Evolutionary conservation across 2,329 filamentous ascomycete genomes (phyloP).

Genomic region (Myriosclerotinia curreyana): DNA sequence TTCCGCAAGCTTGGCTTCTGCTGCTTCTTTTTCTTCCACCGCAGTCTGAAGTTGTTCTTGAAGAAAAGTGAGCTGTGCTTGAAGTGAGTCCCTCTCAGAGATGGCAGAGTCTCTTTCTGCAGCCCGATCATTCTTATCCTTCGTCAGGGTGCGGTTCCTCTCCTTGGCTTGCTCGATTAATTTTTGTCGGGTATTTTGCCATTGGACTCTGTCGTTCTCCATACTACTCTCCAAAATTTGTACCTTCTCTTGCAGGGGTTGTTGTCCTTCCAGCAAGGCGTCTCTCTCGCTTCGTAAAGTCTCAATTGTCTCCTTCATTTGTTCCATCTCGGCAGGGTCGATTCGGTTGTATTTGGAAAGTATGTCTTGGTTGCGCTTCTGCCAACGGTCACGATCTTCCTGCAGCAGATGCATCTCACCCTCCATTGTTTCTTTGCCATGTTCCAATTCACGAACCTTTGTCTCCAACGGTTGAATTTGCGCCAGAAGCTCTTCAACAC

Average conservation of each 20-base stretch:
- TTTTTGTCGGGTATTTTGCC: constrained; percentile 52
- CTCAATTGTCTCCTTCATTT: constrained; percentile 74
- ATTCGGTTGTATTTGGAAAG: constrained; percentile 94
- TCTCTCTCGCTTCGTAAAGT: constrained; percentile 64
- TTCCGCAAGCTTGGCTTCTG: constrained; percentile 40
- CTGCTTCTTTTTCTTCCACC: constrained; percentile 39
- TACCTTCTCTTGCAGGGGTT: constrained; percentile 53
- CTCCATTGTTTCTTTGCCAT: constrained; percentile 61
- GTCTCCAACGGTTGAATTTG: constrained; percentile 80
- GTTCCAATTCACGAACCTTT: constrained; percentile 78
- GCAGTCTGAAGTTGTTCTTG: constrained; percentile 50
- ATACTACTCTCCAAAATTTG: constrained; percentile 52
- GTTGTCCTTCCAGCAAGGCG: constrained; percentile 40
- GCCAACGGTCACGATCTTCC: constrained; percentile 90
- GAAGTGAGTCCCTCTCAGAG: constrained; percentile 45
- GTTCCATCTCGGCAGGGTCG: constrained; percentile 88
- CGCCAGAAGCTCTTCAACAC: constrained; percentile 69
- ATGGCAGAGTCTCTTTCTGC: constrained; percentile 43
- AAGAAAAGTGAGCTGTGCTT: constrained; percentile 40
- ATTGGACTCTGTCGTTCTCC: constrained; percentile 53
- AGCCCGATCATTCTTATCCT: constrained; percentile 53
- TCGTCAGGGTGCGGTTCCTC: constrained; percentile 52
- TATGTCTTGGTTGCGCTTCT: constrained; percentile 93
- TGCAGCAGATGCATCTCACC: constrained; percentile 86
- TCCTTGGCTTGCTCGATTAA: constrained; percentile 64